These are phyloP conservation scores for Macrolepiota dolichaula DNA, from an alignment of 768 basidiomycete genomes.

Conservation along the genomic window DNA sequence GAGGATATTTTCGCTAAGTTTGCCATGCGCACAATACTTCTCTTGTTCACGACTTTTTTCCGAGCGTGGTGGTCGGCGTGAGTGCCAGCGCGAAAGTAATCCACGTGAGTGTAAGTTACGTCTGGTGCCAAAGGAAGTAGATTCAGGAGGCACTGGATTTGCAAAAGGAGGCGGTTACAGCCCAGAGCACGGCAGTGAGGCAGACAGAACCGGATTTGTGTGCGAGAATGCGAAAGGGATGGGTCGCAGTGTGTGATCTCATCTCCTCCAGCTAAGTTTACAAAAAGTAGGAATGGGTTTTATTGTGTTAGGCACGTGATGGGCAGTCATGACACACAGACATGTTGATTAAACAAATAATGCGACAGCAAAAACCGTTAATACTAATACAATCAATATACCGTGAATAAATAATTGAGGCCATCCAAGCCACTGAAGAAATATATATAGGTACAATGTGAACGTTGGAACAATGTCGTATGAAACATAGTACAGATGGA, in stretches of 20 bases:
- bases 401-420: neutral
- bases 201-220: neutral
- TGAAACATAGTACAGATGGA: conserved; percentile 6
- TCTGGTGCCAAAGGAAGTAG: neutral
- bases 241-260: neutral
- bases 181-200: neutral
- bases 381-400: conserved; percentile 2
- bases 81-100: neutral
- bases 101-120: neutral
- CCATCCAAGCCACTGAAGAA: neutral
- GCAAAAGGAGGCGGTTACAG: neutral
- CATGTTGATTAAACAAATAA: neutral
- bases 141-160: conserved; percentile 1
- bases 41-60: conserved; percentile 5
- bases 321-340: neutral
- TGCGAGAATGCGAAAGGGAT: neutral
- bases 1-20: neutral
- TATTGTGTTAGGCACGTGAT: neutral
- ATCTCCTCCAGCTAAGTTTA: too few relatives aligned
- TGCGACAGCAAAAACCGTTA: neutral
- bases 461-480: conserved; percentile 2
- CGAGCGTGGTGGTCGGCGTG: neutral
- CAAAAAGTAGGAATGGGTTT: neutral
- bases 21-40: neutral
- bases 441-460: conserved; percentile 2